These are phyloP conservation scores for Baffinella frigidus DNA, from an alignment of 208 protist genomes.

Conservation along the genomic window DNA sequence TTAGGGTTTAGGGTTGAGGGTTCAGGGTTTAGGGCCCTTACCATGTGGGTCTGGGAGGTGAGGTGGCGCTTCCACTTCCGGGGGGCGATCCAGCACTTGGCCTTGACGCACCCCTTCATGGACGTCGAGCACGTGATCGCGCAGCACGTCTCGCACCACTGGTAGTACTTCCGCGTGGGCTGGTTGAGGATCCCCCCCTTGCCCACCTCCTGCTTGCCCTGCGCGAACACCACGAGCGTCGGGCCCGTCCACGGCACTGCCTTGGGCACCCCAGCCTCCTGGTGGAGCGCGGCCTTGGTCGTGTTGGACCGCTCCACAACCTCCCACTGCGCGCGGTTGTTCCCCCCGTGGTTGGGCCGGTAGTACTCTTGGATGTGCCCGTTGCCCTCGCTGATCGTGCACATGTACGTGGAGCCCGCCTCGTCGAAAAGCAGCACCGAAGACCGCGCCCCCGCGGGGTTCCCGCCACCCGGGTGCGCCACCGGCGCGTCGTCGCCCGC, in stretches of 20 bases:
- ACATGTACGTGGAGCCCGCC: slow-evolving; percentile 48
- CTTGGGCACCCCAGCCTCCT: slow-evolving; percentile 15
- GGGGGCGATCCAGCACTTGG: slow-evolving; percentile 50
- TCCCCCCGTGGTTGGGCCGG: neutral
- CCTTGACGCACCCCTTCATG: slow-evolving; percentile 6
- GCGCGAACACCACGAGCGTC: slow-evolving; percentile 6
- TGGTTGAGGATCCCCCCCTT: slow-evolving; percentile 13
- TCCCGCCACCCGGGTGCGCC: too few relatives aligned
- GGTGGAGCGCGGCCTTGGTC: too few relatives aligned
- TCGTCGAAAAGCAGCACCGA: slow-evolving; percentile 46
- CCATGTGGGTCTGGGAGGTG: too few relatives aligned
- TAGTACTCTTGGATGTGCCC: neutral
- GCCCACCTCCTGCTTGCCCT: slow-evolving; percentile 36
- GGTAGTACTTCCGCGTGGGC: slow-evolving; percentile 55
- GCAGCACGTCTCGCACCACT: slow-evolving; percentile 37
- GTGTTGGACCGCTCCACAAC: neutral
- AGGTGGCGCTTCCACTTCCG: too few relatives aligned
- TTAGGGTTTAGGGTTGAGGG: too few relatives aligned
- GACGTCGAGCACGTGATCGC: neutral
- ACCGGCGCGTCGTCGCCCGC: too few relatives aligned
- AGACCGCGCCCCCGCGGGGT: too few relatives aligned
- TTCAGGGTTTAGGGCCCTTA: too few relatives aligned
- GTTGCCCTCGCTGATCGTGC: slow-evolving; percentile 10
- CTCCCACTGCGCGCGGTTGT: neutral
- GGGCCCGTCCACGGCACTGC: neutral